A percentile compares a stretch with the other conserved stretches of the same genome.
phyloP scores from a whole-genome alignment of 371 early-diverging fungal genomes.

The Rozella allomycis region DNA sequence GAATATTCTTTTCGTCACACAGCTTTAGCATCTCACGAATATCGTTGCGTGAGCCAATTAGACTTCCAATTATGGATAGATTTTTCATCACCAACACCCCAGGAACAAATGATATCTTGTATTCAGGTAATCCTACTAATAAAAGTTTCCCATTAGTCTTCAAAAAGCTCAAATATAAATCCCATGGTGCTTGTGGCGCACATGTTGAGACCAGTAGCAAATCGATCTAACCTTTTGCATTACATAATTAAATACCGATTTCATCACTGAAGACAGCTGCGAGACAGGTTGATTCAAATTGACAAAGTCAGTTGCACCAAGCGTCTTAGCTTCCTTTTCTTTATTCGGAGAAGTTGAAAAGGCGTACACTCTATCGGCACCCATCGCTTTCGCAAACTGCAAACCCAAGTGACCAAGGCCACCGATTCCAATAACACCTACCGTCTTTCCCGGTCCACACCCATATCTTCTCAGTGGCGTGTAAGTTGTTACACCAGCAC shows the following conservation, averaged over 20 bases:
- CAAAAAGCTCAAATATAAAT: conserved; percentile 19
- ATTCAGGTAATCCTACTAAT: conserved; percentile 43
- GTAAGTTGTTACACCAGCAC: conserved; percentile 48
- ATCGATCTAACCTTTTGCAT: no score
- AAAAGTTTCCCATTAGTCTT: conserved; percentile 28
- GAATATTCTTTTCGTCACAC: conserved; percentile 37
- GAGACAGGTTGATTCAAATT: no score
- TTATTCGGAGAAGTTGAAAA: conserved; percentile 44
- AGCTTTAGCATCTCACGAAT: conserved; percentile 42
- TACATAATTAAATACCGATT: no score
- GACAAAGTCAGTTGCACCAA: conserved; percentile 40
- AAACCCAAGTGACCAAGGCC: conserved; percentile 46
- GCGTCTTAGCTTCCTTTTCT: conserved; percentile 33
- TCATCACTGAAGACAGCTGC: no score
- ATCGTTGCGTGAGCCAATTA: conserved; percentile 36
- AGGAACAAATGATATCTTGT: conserved; percentile 4
- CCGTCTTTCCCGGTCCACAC: conserved; percentile 24
- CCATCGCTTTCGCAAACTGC: conserved; percentile 40
- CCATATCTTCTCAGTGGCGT: conserved; percentile 24
- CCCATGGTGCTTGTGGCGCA: conserved; percentile 27
- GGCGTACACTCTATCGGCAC: conserved; percentile 39
- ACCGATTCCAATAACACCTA: conserved; percentile 46
- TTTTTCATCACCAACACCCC: conserved; percentile 20
- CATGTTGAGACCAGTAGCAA: conserved; percentile 7
- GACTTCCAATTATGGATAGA: conserved; percentile 35